Percentiles rank a stretch among this genome's conserved stretches.
Evolutionary conservation across 2,329 filamentous ascomycete genomes (phyloP).

Genomic region (Colletotrichum noveboracense): DNA sequence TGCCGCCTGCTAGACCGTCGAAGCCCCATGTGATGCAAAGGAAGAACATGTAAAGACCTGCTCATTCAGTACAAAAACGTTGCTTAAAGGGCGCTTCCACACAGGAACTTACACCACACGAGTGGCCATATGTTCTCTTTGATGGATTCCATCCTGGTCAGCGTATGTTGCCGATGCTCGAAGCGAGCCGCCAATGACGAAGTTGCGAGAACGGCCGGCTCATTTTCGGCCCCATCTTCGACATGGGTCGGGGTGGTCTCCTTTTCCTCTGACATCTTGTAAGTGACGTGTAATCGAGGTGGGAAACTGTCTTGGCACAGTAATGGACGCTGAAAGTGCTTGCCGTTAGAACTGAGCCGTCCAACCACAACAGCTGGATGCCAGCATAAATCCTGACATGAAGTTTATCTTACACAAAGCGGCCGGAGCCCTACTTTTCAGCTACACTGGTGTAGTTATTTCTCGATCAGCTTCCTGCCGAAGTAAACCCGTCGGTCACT

Average conservation of each 20-base stretch:
- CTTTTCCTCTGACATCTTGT: background rate
- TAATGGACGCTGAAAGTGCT: background rate
- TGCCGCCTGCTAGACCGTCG: conserved; percentile 39
- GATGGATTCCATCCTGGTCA: conserved; percentile 1
- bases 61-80: background rate
- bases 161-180: conserved; percentile 5
- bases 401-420: background rate
- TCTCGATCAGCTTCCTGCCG: background rate
- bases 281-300: background rate
- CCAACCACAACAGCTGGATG: background rate
- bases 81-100: background rate
- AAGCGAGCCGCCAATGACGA: background rate
- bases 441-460: background rate
- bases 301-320: background rate
- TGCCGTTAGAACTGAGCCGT: background rate
- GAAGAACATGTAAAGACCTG: conserved; percentile 21
- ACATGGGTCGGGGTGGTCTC: background rate
- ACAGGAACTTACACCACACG: background rate
- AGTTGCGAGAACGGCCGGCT: background rate
- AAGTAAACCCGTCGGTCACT: background rate
- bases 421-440: background rate
- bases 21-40: conserved; percentile 28
- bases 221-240: background rate
- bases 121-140: background rate
- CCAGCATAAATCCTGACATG: background rate